phyloP scores from a whole-genome alignment of 768 basidiomycete genomes.

The Suillus luteus region DNA sequence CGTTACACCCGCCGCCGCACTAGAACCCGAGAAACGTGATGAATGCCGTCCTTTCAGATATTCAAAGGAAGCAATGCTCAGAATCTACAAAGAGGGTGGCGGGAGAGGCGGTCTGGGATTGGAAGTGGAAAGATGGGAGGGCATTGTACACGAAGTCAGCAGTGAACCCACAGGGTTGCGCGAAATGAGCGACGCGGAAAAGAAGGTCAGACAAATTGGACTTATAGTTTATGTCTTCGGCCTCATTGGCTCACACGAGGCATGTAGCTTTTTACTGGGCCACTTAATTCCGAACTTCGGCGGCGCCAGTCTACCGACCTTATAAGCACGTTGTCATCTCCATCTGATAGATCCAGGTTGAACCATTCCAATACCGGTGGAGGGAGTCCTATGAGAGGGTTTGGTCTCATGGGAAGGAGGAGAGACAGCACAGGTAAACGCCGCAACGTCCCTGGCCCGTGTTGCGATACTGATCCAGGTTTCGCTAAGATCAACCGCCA shows the following conservation, averaged over 20 bases:
- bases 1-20: conserved; percentile 42
- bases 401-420: conserved; percentile 60
- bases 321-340: conserved; percentile 58
- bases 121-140: conserved; percentile 89
- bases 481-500: conserved; percentile 57
- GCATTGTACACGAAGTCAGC: conserved; percentile 77
- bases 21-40: conserved; percentile 58
- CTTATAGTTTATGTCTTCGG: conserved; percentile 15
- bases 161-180: conserved; percentile 73
- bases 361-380: conserved; percentile 49
- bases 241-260: conserved; percentile 31
- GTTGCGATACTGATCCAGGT: conserved; percentile 16
- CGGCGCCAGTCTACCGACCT: conserved; percentile 81
- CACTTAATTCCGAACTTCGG: conserved; percentile 84
- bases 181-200: conserved; percentile 82
- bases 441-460: not conserved
- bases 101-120: conserved; percentile 74
- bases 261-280: conserved; percentile 73
- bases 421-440: conserved; percentile 68
- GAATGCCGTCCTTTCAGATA: conserved; percentile 81
- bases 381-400: conserved; percentile 63
- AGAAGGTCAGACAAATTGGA: conserved; percentile 63
- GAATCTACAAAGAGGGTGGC: conserved; percentile 80
- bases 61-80: conserved; percentile 81
- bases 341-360: conserved; percentile 62